phyloP scores from a whole-genome alignment of 768 basidiomycete species.

The Pleurotus citrinopileatus region DNA sequence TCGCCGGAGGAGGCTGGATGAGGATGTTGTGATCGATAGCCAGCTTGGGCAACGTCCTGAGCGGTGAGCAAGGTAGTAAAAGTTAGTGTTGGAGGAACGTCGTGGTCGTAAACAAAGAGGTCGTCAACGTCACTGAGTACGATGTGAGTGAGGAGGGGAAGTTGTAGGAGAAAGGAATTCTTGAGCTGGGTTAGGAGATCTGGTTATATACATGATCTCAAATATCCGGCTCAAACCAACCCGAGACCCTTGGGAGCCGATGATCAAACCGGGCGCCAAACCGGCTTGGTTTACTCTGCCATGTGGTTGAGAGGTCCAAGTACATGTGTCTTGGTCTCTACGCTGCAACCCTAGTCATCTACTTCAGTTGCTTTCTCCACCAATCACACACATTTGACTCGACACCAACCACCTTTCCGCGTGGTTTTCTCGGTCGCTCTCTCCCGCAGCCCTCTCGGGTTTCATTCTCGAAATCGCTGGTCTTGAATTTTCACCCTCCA shows the following conservation, averaged over 20 bases:
- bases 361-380: slow-evolving; percentile 2
- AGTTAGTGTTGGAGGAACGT: neutral
- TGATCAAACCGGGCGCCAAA: neutral
- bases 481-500: neutral
- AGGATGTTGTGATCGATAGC: slow-evolving; percentile 11
- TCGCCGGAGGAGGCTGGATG: slow-evolving; percentile 21
- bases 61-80: neutral
- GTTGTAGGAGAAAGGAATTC: slow-evolving; percentile 1
- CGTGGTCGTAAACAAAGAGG: neutral
- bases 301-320: neutral
- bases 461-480: slow-evolving; percentile 9
- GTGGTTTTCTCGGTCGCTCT: slow-evolving; percentile 2
- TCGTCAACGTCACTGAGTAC: slow-evolving; percentile 6
- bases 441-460: slow-evolving; percentile 5
- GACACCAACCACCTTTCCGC: slow-evolving; percentile 4
- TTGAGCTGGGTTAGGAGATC: slow-evolving; percentile 10
- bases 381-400: slow-evolving; percentile 8
- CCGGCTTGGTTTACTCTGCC: slow-evolving; percentile 4
- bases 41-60: slow-evolving; percentile 6
- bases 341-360: neutral
- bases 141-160: neutral
- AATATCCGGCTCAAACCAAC: neutral
- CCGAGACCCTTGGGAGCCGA: neutral
- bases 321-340: slow-evolving; percentile 8
- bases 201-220: slow-evolving; percentile 9